Percentiles rank a stretch among this genome's conserved stretches.
Conservation (phyloP, 805 yeast species). For the Barnettozyma sp. region DNA sequence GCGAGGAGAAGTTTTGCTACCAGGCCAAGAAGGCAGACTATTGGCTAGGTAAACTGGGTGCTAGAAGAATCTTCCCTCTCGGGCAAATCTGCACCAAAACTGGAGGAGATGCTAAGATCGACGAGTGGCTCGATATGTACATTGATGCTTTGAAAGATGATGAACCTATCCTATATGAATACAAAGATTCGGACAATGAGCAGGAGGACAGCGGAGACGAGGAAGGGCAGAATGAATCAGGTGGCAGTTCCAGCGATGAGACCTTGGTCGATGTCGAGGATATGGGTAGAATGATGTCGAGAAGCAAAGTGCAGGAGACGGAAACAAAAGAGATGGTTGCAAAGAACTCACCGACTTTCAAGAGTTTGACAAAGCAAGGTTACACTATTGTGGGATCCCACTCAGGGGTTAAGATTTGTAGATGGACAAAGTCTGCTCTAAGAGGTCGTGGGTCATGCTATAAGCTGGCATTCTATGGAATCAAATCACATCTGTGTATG, state of each 20-base stretch:
- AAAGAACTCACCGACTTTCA: constrained; percentile 79
- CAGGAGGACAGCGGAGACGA: constrained; percentile 34
- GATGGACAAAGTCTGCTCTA: constrained; percentile 94
- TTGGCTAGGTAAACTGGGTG: constrained; percentile 79
- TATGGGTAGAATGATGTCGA: constrained; percentile 48
- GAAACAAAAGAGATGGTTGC: constrained; percentile 79
- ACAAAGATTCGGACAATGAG: constrained; percentile 50
- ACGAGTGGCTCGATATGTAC: constrained; percentile 62
- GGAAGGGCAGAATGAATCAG: too few relatives aligned
- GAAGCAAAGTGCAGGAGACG: constrained; percentile 10
- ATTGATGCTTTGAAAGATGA: constrained; percentile 58
- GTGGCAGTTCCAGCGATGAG: constrained; percentile 29
- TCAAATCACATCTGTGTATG: constrained; percentile 87
- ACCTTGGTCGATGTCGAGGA: constrained; percentile 80
- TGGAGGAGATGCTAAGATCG: constrained; percentile 50
- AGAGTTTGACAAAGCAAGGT: constrained; percentile 86
- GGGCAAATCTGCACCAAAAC: constrained; percentile 80
- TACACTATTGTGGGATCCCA: constrained; percentile 90
- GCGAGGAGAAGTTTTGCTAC: constrained; percentile 70
- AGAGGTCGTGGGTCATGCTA: constrained; percentile 94
- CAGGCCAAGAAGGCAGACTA: constrained; percentile 73
- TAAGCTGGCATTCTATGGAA: constrained; percentile 88
- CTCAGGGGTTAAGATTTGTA: constrained; percentile 89
- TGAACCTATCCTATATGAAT: constrained; percentile 58
- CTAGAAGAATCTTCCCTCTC: constrained; percentile 71